Evolutionary conservation across 768 basidiomycete genomes (phyloP).

Genomic region (Phylloporus sp.): DNA sequence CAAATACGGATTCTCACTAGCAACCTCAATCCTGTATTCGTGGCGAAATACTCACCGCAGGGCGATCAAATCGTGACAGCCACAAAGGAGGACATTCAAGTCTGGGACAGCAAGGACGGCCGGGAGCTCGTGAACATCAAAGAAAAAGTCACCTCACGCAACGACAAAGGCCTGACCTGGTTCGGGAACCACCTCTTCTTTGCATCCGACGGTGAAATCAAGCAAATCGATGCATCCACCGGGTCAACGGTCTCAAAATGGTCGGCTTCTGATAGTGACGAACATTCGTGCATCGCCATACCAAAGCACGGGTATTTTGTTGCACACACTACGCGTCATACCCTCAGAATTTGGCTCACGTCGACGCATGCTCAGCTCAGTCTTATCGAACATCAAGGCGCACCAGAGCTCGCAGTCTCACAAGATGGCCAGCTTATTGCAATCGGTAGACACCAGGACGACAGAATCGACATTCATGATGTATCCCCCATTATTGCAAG

Average conservation of each 20-base stretch:
- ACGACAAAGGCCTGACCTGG: conserved; percentile 2
- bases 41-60: not conserved
- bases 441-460: not conserved
- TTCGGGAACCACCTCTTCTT: not conserved
- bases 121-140: not conserved
- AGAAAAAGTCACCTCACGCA: not conserved
- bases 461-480: not conserved
- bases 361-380: not conserved
- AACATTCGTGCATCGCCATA: not conserved
- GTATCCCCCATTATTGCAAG: not conserved
- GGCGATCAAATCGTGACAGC: not conserved
- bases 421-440: not conserved
- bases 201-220: not conserved
- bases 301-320: not conserved
- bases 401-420: not conserved
- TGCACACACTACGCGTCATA: not conserved
- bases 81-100: not conserved
- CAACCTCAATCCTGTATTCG: too few relatives aligned
- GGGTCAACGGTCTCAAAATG: not conserved
- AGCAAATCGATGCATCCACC: not conserved
- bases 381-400: not conserved
- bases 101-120: not conserved
- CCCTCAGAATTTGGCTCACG: not conserved
- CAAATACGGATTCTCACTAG: too few relatives aligned
- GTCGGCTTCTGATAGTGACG: not conserved